Percentiles rank a stretch among this genome's conserved stretches.
Conservation (phyloP, 2,329 filamentous ascomycete genomes). For the Hansfordia pulvinata region DNA sequence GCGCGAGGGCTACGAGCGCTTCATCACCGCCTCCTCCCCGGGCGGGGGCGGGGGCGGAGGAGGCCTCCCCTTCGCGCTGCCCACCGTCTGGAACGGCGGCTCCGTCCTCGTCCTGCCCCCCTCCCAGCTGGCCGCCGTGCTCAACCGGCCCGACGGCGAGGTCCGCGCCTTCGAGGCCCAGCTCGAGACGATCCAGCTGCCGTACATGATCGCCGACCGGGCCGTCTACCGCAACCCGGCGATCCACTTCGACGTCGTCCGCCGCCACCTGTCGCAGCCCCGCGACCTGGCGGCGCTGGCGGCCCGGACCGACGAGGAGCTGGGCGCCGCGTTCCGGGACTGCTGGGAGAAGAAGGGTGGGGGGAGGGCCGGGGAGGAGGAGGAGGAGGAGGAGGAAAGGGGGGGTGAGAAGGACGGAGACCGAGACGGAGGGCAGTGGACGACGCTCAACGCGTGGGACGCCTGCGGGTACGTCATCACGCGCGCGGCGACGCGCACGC, state of each 20-base stretch:
- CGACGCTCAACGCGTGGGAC: constrained; percentile 3
- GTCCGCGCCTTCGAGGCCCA: constrained; percentile 1
- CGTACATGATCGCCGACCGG: constrained; percentile 1
- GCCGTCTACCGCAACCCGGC: constrained; percentile 1
- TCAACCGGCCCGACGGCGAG: constrained; percentile 1
- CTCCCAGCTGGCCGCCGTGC: constrained; percentile 1
- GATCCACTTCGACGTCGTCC: constrained; percentile 4
- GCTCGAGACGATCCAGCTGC: constrained; percentile 1
- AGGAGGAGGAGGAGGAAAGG: too few relatives aligned
- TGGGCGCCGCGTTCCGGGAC: background rate
- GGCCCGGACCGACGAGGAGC: background rate
- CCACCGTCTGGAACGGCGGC: constrained; percentile 4
- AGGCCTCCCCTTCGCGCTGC: constrained; percentile 5
- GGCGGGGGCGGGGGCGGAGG: too few relatives aligned
- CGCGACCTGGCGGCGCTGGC: background rate
- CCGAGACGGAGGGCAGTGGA: too few relatives aligned
- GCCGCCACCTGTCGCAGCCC: background rate
- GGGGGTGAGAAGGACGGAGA: constrained; percentile 1
- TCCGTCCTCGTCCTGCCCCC: constrained; percentile 4
- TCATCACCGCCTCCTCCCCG: constrained; percentile 1
- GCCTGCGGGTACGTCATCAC: constrained; percentile 1
- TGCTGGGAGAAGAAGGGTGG: too few relatives aligned
- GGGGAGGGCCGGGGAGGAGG: too few relatives aligned
- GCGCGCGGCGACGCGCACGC: constrained; percentile 1
- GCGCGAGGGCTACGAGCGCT: constrained; percentile 1